phyloP scores from a whole-genome alignment of 2,329 filamentous ascomycete genomes.

The Purpureocillium lavendulum region DNA sequence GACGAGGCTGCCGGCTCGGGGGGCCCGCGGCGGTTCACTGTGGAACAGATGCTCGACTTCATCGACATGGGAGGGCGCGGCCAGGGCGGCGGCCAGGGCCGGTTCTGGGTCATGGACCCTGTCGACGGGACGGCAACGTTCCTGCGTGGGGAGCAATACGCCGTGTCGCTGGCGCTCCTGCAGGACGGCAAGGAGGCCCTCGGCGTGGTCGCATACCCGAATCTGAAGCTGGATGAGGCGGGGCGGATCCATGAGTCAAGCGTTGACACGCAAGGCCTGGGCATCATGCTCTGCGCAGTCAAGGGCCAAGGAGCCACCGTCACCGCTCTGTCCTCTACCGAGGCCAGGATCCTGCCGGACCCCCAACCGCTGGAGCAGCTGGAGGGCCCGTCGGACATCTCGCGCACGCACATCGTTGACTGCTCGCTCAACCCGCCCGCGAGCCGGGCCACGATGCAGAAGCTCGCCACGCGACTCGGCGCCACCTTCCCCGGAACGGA shows the following conservation, averaged over 20 bases:
- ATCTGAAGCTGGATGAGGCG: slow-evolving; percentile 30
- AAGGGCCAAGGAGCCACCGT: slow-evolving; percentile 20
- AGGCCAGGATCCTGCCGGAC: slow-evolving; percentile 8
- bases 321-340: slow-evolving; percentile 13
- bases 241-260: slow-evolving; percentile 25
- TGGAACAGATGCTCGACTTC: slow-evolving; percentile 50
- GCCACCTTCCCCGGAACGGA: slow-evolving; percentile 26
- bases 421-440: slow-evolving; percentile 20
- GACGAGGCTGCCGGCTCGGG: slow-evolving; percentile 13
- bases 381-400: slow-evolving; percentile 8
- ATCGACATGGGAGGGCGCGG: slow-evolving; percentile 49
- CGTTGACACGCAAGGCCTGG: slow-evolving; percentile 23
- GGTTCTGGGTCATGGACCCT: slow-evolving; percentile 56
- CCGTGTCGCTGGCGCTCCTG: slow-evolving; percentile 50
- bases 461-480: slow-evolving; percentile 19
- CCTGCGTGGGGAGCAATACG: slow-evolving; percentile 53
- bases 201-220: slow-evolving; percentile 54
- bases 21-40: slow-evolving; percentile 14
- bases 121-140: slow-evolving; percentile 58
- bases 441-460: slow-evolving; percentile 20
- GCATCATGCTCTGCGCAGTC: slow-evolving; percentile 25
- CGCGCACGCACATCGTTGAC: slow-evolving; percentile 24
- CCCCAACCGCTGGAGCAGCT: slow-evolving; percentile 13
- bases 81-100: slow-evolving; percentile 22
- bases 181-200: slow-evolving; percentile 48